Base-by-base conservation (phyloP, 176 grass and related monocot species). In the Lolium rigidum region DNA sequence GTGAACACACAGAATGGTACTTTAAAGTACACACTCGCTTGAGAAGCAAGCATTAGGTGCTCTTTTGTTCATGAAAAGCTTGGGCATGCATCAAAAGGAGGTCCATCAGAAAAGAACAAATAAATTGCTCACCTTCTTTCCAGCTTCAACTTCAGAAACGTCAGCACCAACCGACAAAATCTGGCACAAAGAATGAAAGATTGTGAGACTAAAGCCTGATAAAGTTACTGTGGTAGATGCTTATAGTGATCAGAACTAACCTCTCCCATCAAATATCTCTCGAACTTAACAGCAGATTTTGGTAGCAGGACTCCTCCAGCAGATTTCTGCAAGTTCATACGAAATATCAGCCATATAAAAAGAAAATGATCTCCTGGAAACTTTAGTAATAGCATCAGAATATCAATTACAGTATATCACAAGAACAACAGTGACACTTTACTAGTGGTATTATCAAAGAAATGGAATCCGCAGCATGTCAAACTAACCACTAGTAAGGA, bases 221-320 rank as follows among this genome's bases (percentile, higher is more conserved):
- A 7, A 78, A 75, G 25, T 15, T 83, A 39, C 61, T 44, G 39
- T 6, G 60, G 1, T 4, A 78, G 2, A 18, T 26, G 24, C 56
- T 3, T 49, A 79, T 20, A 76, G n/a, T 31, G 35, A 20, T 12
- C 48, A 78, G 4, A 86, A 38, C 89, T 85, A 80, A 94, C 97
- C 94, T 99, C 94, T 12, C 97, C 97, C 97, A 99, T 96, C 79
- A 99, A 85, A 75, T 99, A 99, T 41, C 94, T 90, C 88, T 99
- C 97, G 9, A 99, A 99, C 73, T 96, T 99, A 75, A 96, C 97
- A 87, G 97, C 92, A 50, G 97, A 96, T 89, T 94, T 99, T 1
- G 97, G 97, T 74, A 96, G 79, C 72, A 99, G 73, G 1, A 96
- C 94, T 52, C 97, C 97, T 58, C 94, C 97, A 90, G 82, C 84